Conservation (phyloP, 352 stramenopile genomes). For the Phytopythium mirpurense region DNA sequence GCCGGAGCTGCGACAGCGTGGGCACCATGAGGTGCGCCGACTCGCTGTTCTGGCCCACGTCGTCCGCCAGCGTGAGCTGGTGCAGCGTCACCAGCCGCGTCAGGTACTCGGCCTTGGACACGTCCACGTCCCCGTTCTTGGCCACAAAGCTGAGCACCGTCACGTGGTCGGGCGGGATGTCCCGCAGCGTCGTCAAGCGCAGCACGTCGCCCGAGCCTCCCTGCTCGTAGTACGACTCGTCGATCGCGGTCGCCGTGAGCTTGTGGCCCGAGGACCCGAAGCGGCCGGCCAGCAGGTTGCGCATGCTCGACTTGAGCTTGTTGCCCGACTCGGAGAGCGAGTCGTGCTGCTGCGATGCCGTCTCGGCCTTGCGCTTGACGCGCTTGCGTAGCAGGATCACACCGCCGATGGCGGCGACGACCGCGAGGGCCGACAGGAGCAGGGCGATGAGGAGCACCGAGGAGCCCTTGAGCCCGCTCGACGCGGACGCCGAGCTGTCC, state of each 20-base stretch:
- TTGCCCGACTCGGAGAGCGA: slow-evolving; percentile 13
- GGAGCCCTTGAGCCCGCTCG: slow-evolving; percentile 16
- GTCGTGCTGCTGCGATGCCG: slow-evolving; percentile 21
- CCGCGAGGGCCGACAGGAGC: slow-evolving; percentile 27
- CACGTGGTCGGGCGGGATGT: slow-evolving; percentile 40
- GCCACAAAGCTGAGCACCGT: slow-evolving; percentile 33
- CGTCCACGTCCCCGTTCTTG: slow-evolving; percentile 36
- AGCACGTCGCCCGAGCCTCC: slow-evolving; percentile 31
- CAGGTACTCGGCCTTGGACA: slow-evolving; percentile 39
- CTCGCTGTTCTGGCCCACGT: slow-evolving; percentile 41
- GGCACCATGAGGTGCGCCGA: slow-evolving; percentile 49
- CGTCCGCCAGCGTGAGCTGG: slow-evolving; percentile 45
- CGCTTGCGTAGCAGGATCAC: slow-evolving; percentile 48
- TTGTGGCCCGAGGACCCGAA: slow-evolving; percentile 17
- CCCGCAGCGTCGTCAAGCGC: slow-evolving; percentile 51
- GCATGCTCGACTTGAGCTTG: slow-evolving; percentile 44
- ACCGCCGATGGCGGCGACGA: slow-evolving; percentile 43
- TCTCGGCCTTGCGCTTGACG: slow-evolving; percentile 43
- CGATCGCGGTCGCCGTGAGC: slow-evolving; percentile 19
- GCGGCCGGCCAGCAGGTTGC: slow-evolving; percentile 20
- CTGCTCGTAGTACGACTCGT: slow-evolving; percentile 34
- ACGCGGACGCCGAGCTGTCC: slow-evolving; percentile 21
- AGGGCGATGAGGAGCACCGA: slow-evolving; percentile 36
- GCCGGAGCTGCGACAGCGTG: slow-evolving; percentile 57
- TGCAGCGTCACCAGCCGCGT: slow-evolving; percentile 53